Conservation (phyloP, 2,329 filamentous ascomycete genomes). For the Endocalyx cinctus region DNA sequence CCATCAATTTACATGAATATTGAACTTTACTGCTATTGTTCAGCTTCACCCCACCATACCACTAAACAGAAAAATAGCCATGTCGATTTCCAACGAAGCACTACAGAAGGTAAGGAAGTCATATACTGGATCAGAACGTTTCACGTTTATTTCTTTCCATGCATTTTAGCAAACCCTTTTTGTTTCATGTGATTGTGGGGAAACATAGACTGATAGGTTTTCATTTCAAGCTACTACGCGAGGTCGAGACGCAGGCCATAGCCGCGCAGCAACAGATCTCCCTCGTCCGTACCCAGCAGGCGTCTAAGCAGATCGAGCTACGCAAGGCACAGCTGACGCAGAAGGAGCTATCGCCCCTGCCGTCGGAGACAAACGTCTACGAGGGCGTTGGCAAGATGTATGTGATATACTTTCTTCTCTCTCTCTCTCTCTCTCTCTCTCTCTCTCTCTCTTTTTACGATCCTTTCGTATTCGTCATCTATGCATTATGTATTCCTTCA, state of each 20-base stretch:
- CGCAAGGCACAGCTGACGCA: slow-evolving; percentile 84
- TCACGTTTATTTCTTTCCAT: too few species aligned
- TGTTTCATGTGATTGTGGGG: too few species aligned
- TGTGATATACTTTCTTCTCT: slow-evolving; percentile 26
- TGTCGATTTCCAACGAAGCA: slow-evolving; percentile 93
- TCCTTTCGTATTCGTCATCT: slow-evolving; percentile 1
- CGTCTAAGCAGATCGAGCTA: slow-evolving; percentile 80
- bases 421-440: neutral
- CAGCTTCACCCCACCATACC: neutral
- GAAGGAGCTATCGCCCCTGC: slow-evolving; percentile 74
- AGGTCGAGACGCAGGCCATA: slow-evolving; percentile 87
- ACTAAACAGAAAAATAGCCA: slow-evolving; percentile 32
- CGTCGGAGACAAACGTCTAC: slow-evolving; percentile 74
- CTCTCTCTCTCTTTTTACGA: slow-evolving; percentile 6
- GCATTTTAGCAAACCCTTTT: too few species aligned
- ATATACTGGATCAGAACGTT: slow-evolving; percentile 2
- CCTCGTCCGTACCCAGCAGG: slow-evolving; percentile 78
- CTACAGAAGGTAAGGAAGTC: slow-evolving; percentile 72
- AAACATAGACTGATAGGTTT: too few species aligned
- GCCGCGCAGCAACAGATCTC: slow-evolving; percentile 89
- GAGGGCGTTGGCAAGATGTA: slow-evolving; percentile 98
- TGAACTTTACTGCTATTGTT: too few species aligned
- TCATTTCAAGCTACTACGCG: slow-evolving; percentile 90
- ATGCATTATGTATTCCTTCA: too few species aligned
- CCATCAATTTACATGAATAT: too few species aligned